Evolutionary conservation across 2,329 filamentous ascomycete genomes (phyloP).

Genomic region (Parasarocladium wereldwijsianum): DNA sequence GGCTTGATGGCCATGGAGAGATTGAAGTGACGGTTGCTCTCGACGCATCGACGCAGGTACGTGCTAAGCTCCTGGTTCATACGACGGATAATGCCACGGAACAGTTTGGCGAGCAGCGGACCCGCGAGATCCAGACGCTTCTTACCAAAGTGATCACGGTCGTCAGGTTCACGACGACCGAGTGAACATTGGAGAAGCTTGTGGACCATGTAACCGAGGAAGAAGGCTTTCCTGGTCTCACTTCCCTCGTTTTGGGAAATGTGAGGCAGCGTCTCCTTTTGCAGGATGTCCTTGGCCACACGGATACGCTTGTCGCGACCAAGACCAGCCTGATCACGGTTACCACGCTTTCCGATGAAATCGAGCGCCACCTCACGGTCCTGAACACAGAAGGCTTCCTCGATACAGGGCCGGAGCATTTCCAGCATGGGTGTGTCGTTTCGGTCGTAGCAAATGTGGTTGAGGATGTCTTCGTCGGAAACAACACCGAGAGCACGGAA

Average conservation of each 20-base stretch:
- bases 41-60: slow-evolving; percentile 84
- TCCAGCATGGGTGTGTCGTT: slow-evolving; percentile 95
- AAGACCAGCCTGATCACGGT: slow-evolving; percentile 42
- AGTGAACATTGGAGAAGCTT: slow-evolving; percentile 86
- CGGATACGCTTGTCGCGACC: slow-evolving; percentile 78
- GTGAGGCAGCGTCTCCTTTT: slow-evolving; percentile 92
- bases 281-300: slow-evolving; percentile 84
- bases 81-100: slow-evolving; percentile 81
- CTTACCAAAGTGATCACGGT: slow-evolving; percentile 98
- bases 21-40: slow-evolving; percentile 79
- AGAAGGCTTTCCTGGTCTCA: slow-evolving; percentile 93
- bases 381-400: slow-evolving; percentile 92
- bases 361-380: slow-evolving; percentile 89
- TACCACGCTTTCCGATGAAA: slow-evolving; percentile 87
- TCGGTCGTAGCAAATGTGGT: slow-evolving; percentile 92
- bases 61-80: slow-evolving; percentile 83
- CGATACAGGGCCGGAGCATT: slow-evolving; percentile 92
- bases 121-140: slow-evolving; percentile 94
- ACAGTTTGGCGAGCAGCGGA: slow-evolving; percentile 87
- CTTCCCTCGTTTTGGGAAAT: slow-evolving; percentile 92
- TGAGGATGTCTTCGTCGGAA: slow-evolving; percentile 93
- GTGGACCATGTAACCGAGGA: slow-evolving; percentile 98
- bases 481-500: slow-evolving; percentile 93
- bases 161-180: slow-evolving; percentile 84
- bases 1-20: slow-evolving; percentile 83